Conservation (phyloP, 2,329 filamentous ascomycete species). For the Scedosporium apiospermum region DNA sequence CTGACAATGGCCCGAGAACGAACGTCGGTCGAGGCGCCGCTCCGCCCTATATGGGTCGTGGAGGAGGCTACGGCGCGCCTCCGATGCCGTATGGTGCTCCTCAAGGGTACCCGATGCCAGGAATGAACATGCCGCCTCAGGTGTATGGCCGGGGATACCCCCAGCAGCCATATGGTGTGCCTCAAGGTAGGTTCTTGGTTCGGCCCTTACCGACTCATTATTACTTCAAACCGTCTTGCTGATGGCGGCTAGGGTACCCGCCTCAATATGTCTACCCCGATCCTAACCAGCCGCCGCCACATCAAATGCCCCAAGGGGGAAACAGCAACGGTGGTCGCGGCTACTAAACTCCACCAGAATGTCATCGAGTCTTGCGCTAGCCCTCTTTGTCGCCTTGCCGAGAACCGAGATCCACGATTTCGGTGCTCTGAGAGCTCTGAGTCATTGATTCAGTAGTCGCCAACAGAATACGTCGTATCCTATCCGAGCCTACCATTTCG, state of each 20-base stretch:
- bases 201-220: neutral
- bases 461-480: neutral
- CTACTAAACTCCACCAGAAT: slow-evolving; percentile 24
- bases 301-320: slow-evolving; percentile 27
- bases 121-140: slow-evolving; percentile 26
- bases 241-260: slow-evolving; percentile 1
- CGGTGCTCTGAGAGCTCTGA: neutral
- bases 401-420: slow-evolving; percentile 5
- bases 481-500: slow-evolving; percentile 1
- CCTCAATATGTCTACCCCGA: slow-evolving; percentile 5
- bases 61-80: slow-evolving; percentile 33
- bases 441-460: neutral
- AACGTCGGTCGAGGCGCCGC: slow-evolving; percentile 41
- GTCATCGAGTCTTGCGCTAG: neutral
- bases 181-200: slow-evolving; percentile 27
- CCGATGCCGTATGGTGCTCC: slow-evolving; percentile 25
- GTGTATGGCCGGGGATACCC: slow-evolving; percentile 29
- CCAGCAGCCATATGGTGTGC: slow-evolving; percentile 25
- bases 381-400: slow-evolving; percentile 2
- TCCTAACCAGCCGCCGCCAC: slow-evolving; percentile 23
- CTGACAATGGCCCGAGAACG: slow-evolving; percentile 61
- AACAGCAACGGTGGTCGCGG: slow-evolving; percentile 23
- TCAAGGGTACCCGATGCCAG: slow-evolving; percentile 22
- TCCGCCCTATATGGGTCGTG: slow-evolving; percentile 31
- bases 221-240: neutral